Evolutionary conservation across 2,329 filamentous ascomycete genomes (phyloP), one percentile per base, ranked within the genome.

Genomic region (Dothistroma septosporum): DNA sequence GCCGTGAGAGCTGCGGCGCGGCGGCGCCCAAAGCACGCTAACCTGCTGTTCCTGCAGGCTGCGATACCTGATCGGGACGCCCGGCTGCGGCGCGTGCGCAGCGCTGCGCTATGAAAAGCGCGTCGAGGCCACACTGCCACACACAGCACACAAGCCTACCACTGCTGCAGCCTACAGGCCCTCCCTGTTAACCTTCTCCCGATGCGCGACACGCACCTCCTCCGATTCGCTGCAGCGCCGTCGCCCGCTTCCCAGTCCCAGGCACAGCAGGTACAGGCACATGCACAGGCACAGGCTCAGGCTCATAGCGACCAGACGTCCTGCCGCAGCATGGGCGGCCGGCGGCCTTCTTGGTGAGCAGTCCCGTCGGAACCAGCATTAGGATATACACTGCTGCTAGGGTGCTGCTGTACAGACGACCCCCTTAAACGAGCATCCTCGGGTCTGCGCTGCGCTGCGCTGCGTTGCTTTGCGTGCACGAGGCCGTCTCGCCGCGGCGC

Each of bases 21-120:
- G n/a, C n/a, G n/a, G n/a, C n/a, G n/a, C n/a, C 49, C 50, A 53
- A 53, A 53, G 24, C 50, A 35, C 50, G 31, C 50, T 53, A 53
- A 28, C 50, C n/a, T n/a, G 2, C 24, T n/a, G 2, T 12, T 11
- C 47, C 28, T 28, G 11, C 47, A 21, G 7, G 44, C 32, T 37
- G 33, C 41, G 41, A 44, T 16, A 44, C 47, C 47, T 24, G 28
- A 50, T 28, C 47, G 47, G 14, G 47, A 31, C 47, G 47, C 47
- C 47, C 47, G 44, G 44, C n/a, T 48, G 22, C 44, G 48, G 48
- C 24, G 19, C 48, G 48, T 52, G 48, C 48, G 24, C 48, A 2
- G 24, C 48, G 24, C 48, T 16, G 24, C 48, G 48, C 48, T 52
- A 52, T 24, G 44, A 48, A 19, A 48, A 48, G 44, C 48, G 48